Percentiles rank a stretch among this genome's conserved stretches.
phyloP scores from a whole-genome alignment of 2,329 filamentous ascomycete species.

The Hypoxylon sp. region DNA sequence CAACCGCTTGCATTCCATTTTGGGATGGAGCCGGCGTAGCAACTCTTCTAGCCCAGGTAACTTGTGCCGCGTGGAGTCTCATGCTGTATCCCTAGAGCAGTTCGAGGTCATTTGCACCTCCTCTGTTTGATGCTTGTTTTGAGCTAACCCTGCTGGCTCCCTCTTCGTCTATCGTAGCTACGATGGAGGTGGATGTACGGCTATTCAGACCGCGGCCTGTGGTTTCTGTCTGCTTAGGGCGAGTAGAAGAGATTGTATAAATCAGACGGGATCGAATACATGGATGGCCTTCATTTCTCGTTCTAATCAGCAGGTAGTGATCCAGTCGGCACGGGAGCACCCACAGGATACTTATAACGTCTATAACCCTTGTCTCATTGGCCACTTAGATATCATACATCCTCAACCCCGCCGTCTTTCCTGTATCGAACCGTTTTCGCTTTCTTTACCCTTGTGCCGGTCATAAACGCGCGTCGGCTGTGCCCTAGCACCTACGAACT shows the following conservation, averaged over 20 bases:
- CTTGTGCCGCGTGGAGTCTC: constrained; percentile 46
- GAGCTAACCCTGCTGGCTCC: constrained; percentile 57
- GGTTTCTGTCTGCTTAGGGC: constrained; percentile 4
- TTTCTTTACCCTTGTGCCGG: constrained; percentile 21
- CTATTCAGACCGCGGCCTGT: constrained; percentile 16
- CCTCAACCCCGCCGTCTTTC: constrained; percentile 43
- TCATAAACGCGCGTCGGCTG: constrained; percentile 21
- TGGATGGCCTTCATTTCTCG: constrained; percentile 39
- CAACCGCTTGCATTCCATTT: constrained; percentile 44
- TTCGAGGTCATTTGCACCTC: constrained; percentile 48
- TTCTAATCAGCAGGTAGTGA: constrained; percentile 34
- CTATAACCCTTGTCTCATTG: constrained; percentile 39
- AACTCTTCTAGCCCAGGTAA: constrained; percentile 37
- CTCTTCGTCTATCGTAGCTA: constrained; percentile 42
- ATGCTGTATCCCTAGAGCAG: constrained; percentile 41
- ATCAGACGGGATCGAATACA: constrained; percentile 47
- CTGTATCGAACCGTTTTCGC: constrained; percentile 28
- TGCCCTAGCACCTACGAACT: constrained; percentile 18
- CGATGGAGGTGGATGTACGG: constrained; percentile 29
- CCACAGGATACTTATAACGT: constrained; percentile 35
- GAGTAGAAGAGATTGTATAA: constrained; percentile 47
- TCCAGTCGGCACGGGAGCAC: constrained; percentile 34
- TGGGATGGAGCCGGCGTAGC: constrained; percentile 41
- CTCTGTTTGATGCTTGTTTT: constrained; percentile 65
- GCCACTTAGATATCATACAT: constrained; percentile 37